phyloP scores from a whole-genome alignment of 78 protist genomes.

The slime mould (Dictyostelium discoideum) region dicty_2.7 NC_007090.3:1125001-1125500 shows the following conservation, averaged over 20 bases:
- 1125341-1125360: slow-evolving; percentile 70
- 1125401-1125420: not conserved
- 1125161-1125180: slow-evolving; percentile 92
- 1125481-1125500: not conserved
- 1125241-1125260: slow-evolving; percentile 98
- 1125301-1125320: slow-evolving; percentile 97
- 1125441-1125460: not conserved
- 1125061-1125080: not conserved
- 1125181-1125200: slow-evolving; percentile 95
- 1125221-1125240: slow-evolving; percentile 95
- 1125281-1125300: slow-evolving; percentile 79
- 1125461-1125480: no score
- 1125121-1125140: slow-evolving; percentile 86
- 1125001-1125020: not conserved
- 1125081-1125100: slow-evolving; percentile 99
- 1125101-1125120: slow-evolving; percentile 96
- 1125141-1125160: slow-evolving; percentile 91
- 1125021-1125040: not conserved
- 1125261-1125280: slow-evolving; percentile 91
- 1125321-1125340: slow-evolving; percentile 93
- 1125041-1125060: not conserved
- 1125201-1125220: slow-evolving; percentile 90
- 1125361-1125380: slow-evolving; percentile 18
- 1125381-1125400: not conserved
- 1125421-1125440: not conserved